phyloP scores from a whole-genome alignment of 768 basidiomycete genomes.

The Lactarius tabidus region DNA sequence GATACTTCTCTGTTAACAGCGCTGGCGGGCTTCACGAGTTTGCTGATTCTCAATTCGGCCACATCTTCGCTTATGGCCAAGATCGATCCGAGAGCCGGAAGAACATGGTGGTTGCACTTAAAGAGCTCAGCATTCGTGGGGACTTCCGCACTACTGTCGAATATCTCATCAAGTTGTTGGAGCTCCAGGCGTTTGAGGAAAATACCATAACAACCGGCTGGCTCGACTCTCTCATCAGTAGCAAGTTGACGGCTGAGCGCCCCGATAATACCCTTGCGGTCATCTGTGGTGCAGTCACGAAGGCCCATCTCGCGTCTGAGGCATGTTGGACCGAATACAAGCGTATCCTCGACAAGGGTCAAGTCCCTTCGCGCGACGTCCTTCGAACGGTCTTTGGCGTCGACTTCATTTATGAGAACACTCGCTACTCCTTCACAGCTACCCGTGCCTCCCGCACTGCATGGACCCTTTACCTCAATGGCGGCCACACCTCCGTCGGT shows the following conservation, averaged over 20 bases:
- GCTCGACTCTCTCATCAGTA: constrained; percentile 96
- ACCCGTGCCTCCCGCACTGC: constrained; percentile 82
- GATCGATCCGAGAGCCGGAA: constrained; percentile 93
- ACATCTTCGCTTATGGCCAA: constrained; percentile 98
- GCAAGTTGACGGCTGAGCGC: constrained; percentile 94
- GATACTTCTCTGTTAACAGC: constrained; percentile 96
- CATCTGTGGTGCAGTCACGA: constrained; percentile 93
- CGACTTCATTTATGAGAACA: constrained; percentile 97
- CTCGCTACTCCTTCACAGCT: constrained; percentile 93
- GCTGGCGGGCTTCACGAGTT: constrained; percentile 98
- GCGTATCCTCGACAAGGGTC: constrained; percentile 94
- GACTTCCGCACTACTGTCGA: constrained; percentile 99
- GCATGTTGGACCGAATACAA: constrained; percentile 92
- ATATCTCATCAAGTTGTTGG: constrained; percentile 96
- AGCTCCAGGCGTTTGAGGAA: constrained; percentile 92
- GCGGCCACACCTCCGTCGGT: constrained; percentile 88
- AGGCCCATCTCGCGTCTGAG: constrained; percentile 87
- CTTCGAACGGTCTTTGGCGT: constrained; percentile 95
- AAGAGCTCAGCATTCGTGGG: constrained; percentile 97
- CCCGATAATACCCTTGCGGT: constrained; percentile 92
- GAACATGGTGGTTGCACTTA: constrained; percentile 99
- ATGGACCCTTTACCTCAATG: constrained; percentile 97
- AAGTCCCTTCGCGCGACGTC: constrained; percentile 91
- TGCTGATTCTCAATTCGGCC: constrained; percentile 98
- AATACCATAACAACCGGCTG: constrained; percentile 99